Evolutionary conservation across 1,139 yeast genomes (phyloP).

Genomic region (Taiozyma onychis): DNA sequence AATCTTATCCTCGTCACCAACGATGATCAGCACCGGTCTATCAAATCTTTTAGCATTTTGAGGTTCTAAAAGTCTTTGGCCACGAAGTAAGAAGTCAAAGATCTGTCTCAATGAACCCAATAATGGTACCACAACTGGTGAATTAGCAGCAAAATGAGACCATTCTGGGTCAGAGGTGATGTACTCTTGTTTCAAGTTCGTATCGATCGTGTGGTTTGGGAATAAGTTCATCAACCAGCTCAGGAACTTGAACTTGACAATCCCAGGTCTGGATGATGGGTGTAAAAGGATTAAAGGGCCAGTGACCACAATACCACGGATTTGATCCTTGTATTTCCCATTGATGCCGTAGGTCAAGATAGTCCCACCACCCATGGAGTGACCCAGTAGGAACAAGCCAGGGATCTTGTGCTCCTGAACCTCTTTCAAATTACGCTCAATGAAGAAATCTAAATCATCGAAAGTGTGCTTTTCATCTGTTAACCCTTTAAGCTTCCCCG

Average conservation of each 20-base stretch:
- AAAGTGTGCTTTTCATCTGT: conserved; percentile 62
- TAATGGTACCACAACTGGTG: conserved; percentile 38
- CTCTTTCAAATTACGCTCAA: conserved; percentile 29
- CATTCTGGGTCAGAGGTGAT: conserved; percentile 51
- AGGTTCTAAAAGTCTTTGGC: conserved; percentile 42
- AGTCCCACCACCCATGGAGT: conserved; percentile 96
- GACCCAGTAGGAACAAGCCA: conserved; percentile 66
- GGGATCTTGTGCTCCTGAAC: conserved; percentile 24
- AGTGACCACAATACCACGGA: conserved; percentile 52
- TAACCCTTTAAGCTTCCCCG: conserved; percentile 51
- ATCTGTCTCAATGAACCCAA: conserved; percentile 45
- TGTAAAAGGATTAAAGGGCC: conserved; percentile 69
- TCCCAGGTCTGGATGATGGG: conserved; percentile 51
- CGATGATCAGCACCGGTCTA: conserved; percentile 46
- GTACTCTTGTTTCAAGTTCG: conserved; percentile 48
- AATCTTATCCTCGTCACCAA: conserved; percentile 46
- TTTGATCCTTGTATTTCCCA: conserved; percentile 50
- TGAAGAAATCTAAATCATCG: conserved; percentile 63
- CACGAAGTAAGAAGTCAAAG: conserved; percentile 57
- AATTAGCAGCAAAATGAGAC: conserved; percentile 39
- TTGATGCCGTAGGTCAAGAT: conserved; percentile 64
- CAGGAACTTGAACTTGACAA: conserved; percentile 38
- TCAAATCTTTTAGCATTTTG: conserved; percentile 39
- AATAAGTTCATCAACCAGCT: conserved; percentile 42
- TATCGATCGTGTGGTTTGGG: conserved; percentile 53